These are phyloP conservation scores for Trichoderma harzianum DNA, from an alignment of 2,329 filamentous ascomycete species.

Conservation along the genomic window DNA sequence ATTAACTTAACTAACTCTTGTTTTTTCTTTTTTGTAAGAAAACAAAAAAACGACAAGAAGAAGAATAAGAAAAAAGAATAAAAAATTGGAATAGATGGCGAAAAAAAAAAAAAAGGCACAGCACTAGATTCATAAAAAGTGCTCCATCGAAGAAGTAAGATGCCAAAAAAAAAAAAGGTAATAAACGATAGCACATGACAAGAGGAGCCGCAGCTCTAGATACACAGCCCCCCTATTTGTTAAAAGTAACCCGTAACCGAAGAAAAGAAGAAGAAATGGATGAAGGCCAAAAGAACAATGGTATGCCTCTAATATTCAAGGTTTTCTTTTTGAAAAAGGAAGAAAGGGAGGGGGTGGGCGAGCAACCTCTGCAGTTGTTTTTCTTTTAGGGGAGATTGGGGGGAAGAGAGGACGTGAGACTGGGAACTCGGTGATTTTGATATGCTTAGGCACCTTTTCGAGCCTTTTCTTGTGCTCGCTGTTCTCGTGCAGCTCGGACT, in stretches of 20 bases:
- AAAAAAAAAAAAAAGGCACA: not conserved
- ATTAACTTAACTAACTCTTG: slow-evolving; percentile 14
- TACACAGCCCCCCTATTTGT: not conserved
- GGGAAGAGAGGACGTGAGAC: not conserved
- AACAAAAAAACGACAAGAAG: not conserved
- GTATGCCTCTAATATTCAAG: slow-evolving; percentile 12
- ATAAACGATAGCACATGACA: not conserved
- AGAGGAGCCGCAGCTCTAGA: slow-evolving; percentile 10
- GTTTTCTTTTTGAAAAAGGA: not conserved
- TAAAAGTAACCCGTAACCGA: not conserved
- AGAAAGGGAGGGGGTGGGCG: not conserved
- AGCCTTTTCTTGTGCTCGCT: slow-evolving; percentile 79
- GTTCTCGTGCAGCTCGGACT: slow-evolving; percentile 79
- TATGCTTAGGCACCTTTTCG: slow-evolving; percentile 48
- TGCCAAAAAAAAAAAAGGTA: not conserved
- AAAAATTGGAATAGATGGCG: not conserved
- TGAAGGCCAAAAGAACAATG: not conserved
- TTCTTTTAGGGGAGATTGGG: not conserved
- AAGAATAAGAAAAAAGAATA: not conserved
- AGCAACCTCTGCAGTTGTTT: not conserved
- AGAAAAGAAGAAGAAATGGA: not conserved
- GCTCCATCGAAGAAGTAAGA: not conserved
- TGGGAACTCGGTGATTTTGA: not conserved
- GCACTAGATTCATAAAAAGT: slow-evolving; percentile 9
- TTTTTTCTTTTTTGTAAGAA: slow-evolving; percentile 11